Conservation (phyloP, 2,329 filamentous ascomycete species). For the Juglanconis sp. region DNA sequence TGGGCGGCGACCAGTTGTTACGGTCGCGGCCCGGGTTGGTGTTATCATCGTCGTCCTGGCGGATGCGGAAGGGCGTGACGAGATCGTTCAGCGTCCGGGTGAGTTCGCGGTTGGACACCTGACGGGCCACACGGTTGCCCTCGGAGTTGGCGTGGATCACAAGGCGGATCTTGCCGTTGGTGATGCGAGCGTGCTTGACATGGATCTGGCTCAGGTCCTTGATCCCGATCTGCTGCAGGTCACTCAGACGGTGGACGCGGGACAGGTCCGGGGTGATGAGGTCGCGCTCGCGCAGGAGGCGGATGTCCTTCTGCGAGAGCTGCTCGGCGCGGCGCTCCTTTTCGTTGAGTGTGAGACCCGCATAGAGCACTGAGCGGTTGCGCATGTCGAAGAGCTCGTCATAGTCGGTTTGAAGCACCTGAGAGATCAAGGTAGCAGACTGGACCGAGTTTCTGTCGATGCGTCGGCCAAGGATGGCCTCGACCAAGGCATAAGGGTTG, state of each 20-base stretch:
- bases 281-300: slow-evolving; percentile 39
- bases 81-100: slow-evolving; percentile 40
- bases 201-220: slow-evolving; percentile 33
- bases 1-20: slow-evolving; percentile 36
- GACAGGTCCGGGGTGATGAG: slow-evolving; percentile 42
- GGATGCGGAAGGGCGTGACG: slow-evolving; percentile 33
- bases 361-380: slow-evolving; percentile 39
- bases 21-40: slow-evolving; percentile 17
- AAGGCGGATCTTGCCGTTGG: slow-evolving; percentile 43
- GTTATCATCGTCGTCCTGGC: slow-evolving; percentile 11
- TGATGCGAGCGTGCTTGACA: slow-evolving; percentile 38
- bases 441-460: slow-evolving; percentile 32
- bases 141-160: slow-evolving; percentile 34
- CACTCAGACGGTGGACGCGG: slow-evolving; percentile 31
- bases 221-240: slow-evolving; percentile 40
- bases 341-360: slow-evolving; percentile 39
- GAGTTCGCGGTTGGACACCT: slow-evolving; percentile 35
- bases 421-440: slow-evolving; percentile 33
- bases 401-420: slow-evolving; percentile 44
- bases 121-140: slow-evolving; percentile 25
- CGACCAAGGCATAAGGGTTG: slow-evolving; percentile 43
- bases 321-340: slow-evolving; percentile 35
- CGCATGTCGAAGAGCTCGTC: slow-evolving; percentile 46
- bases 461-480: slow-evolving; percentile 40
- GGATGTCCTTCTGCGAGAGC: slow-evolving; percentile 36